Percentiles rank a stretch among this genome's conserved stretches.
Conservation (phyloP, 441 rosid genomes). For the Pelargonium citronellum region DNA sequence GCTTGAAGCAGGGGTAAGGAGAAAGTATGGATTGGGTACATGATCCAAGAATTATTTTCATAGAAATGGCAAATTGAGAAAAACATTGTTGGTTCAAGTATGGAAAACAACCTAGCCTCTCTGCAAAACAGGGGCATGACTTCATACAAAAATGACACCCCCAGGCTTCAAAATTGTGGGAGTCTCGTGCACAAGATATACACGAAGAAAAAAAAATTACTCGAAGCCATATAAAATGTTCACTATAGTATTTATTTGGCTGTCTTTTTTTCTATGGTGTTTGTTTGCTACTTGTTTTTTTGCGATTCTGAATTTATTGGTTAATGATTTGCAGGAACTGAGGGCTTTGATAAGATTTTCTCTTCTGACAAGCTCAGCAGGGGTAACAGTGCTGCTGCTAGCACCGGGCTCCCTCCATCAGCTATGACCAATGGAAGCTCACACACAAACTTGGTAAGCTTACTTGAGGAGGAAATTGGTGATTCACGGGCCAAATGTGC, state of each 20-base stretch:
- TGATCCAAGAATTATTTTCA: too few species aligned
- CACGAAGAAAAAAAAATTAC: background rate
- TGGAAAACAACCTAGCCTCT: too few species aligned
- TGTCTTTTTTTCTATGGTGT: background rate
- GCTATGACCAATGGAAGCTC: conserved; percentile 24
- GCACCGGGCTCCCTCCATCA: conserved; percentile 30
- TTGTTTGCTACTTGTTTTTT: background rate
- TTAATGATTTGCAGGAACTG: conserved; percentile 55
- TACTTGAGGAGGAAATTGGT: conserved; percentile 60
- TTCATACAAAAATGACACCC: too few species aligned
- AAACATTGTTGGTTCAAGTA: too few species aligned
- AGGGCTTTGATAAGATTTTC: conserved; percentile 71
- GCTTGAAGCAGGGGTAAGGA: too few species aligned
- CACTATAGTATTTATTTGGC: too few species aligned
- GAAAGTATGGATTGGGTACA: too few species aligned
- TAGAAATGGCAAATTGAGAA: too few species aligned
- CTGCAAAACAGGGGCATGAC: too few species aligned
- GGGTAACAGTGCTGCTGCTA: conserved; percentile 33
- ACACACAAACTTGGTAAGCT: conserved; percentile 32
- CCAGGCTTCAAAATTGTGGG: too few species aligned
- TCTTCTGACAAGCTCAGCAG: conserved; percentile 44
- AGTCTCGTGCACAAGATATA: background rate
- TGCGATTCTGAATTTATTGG: background rate
- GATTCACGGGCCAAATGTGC: conserved; percentile 65
- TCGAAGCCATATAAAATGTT: background rate